Evolutionary conservation across 345 rosid species (phyloP).

Genomic region (Gossypium anomalum): DNA sequence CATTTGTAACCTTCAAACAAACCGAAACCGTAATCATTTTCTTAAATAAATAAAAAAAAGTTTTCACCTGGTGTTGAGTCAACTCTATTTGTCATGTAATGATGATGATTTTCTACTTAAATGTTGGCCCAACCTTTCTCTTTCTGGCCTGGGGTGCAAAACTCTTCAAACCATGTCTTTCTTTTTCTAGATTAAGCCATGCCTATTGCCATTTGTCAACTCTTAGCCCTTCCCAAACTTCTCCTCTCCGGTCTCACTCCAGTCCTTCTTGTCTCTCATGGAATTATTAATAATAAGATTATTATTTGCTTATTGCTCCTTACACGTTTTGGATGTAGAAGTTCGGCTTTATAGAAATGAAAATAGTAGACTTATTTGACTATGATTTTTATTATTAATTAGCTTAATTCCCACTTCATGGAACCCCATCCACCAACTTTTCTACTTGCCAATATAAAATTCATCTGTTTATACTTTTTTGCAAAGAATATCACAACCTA

Average conservation of each 20-base stretch:
- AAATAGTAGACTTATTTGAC: neutral
- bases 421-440: slow-evolving; percentile 6
- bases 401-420: slow-evolving; percentile 3
- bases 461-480: neutral
- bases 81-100: slow-evolving; percentile 2
- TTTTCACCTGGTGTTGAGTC: neutral
- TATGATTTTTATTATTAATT: neutral
- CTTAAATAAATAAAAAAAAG: too few relatives aligned
- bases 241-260: neutral
- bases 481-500: neutral
- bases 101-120: neutral
- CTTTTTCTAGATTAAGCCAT: neutral
- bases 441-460: neutral
- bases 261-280: neutral
- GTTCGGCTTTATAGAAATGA: neutral
- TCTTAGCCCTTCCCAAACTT: neutral
- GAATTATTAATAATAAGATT: too few relatives aligned
- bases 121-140: neutral
- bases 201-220: slow-evolving; percentile 2
- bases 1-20: neutral
- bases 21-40: too few relatives aligned
- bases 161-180: neutral
- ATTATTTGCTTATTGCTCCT: neutral
- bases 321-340: neutral
- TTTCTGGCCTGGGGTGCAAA: neutral